These are phyloP conservation scores for Luvunga scandens DNA, from an alignment of 345 rosid species.

Conservation along the genomic window DNA sequence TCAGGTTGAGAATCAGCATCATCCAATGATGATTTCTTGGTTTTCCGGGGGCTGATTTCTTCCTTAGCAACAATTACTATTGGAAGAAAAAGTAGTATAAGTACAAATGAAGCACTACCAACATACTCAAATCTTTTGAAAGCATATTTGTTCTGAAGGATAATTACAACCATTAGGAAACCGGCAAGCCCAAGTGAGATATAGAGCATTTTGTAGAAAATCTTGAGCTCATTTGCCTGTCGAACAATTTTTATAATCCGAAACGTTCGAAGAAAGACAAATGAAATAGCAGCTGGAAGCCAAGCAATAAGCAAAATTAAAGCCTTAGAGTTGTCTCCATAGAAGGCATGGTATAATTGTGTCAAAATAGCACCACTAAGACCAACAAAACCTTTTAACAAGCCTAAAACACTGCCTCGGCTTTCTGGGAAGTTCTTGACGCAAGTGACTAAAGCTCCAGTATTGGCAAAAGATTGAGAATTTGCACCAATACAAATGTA, in stretches of 20 bases:
- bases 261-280: conserved; percentile 31
- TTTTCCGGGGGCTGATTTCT: conserved; percentile 21
- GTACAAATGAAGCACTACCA: conserved; percentile 16
- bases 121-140: conserved; percentile 23
- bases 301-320: conserved; percentile 37
- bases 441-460: conserved; percentile 48
- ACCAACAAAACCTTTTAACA: conserved; percentile 54
- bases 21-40: conserved; percentile 2
- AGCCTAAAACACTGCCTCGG: conserved; percentile 49
- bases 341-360: conserved; percentile 43
- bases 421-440: conserved; percentile 62
- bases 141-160: conserved; percentile 25
- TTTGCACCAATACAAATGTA: conserved; percentile 53
- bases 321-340: conserved; percentile 32
- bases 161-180: conserved; percentile 32
- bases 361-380: conserved; percentile 56
- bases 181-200: conserved; percentile 35
- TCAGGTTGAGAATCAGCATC: background rate
- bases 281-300: conserved; percentile 35
- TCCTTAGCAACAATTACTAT: conserved; percentile 23
- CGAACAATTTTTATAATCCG: conserved; percentile 23
- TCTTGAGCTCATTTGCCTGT: conserved; percentile 25
- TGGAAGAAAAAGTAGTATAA: conserved; percentile 26
- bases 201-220: conserved; percentile 32
- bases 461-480: conserved; percentile 55